Conservation (phyloP, 805 yeast genomes). For the Saturnispora diversa region DNA sequence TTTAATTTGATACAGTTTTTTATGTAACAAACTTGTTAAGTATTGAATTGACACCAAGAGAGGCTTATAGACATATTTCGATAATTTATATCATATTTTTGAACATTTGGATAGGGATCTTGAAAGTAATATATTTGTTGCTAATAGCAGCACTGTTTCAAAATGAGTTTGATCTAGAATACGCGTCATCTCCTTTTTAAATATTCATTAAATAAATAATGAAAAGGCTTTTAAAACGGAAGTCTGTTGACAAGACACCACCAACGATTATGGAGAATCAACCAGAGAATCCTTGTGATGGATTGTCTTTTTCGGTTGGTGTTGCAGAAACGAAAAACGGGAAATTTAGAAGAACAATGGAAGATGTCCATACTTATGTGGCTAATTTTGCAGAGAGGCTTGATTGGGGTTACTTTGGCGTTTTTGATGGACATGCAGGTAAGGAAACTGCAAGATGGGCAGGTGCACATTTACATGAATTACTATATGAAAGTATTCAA, state of each 20-base stretch:
- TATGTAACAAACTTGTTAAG: no score
- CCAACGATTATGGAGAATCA: neutral
- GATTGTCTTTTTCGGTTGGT: slow-evolving; percentile 74
- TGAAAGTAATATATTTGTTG: no score
- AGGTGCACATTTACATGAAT: slow-evolving; percentile 71
- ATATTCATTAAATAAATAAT: neutral
- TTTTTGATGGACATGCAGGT: slow-evolving; percentile 98
- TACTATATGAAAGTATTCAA: slow-evolving; percentile 52
- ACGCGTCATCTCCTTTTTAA: neutral
- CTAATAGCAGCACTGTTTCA: slow-evolving; percentile 2
- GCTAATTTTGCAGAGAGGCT: slow-evolving; percentile 85
- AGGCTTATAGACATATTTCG: no score
- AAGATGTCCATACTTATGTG: slow-evolving; percentile 89
- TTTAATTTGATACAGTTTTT: no score
- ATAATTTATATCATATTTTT: no score
- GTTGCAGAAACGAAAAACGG: slow-evolving; percentile 85
- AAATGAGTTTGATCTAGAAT: slow-evolving; percentile 7
- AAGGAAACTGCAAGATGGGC: slow-evolving; percentile 90
- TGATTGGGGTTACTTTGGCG: slow-evolving; percentile 93
- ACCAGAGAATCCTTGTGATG: slow-evolving; percentile 36
- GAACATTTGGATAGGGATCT: no score
- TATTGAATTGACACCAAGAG: no score
- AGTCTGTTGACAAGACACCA: neutral
- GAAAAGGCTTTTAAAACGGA: slow-evolving; percentile 5
- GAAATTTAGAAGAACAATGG: slow-evolving; percentile 83